Percentiles rank a stretch among this genome's conserved stretches.
phyloP scores from a whole-genome alignment of 768 basidiomycete genomes.

The Floccularia luteovirens region DNA sequence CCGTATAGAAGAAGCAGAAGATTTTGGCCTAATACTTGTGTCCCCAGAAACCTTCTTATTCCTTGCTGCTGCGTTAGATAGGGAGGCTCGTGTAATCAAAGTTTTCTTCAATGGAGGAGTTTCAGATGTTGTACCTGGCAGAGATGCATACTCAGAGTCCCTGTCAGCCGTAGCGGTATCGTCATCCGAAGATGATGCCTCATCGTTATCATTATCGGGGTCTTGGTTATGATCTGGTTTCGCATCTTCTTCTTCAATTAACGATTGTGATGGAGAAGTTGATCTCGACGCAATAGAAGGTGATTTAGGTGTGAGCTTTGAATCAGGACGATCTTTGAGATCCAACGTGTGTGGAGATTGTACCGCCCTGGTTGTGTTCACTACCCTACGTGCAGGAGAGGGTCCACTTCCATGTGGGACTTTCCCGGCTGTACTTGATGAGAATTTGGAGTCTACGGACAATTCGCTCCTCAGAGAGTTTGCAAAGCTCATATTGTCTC shows the following conservation, averaged over 20 bases:
- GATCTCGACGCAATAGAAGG: conserved; percentile 10
- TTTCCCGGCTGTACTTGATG: not conserved
- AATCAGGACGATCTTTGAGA: conserved; percentile 53
- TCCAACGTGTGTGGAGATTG: conserved; percentile 12
- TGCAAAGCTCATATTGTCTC: conserved; percentile 1
- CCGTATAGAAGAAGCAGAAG: conserved; percentile 25
- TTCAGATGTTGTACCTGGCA: conserved; percentile 3
- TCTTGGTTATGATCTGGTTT: conserved; percentile 9
- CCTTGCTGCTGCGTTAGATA: conserved; percentile 16
- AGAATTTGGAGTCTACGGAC: conserved; percentile 6
- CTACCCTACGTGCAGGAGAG: conserved; percentile 20
- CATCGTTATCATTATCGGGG: conserved; percentile 9
- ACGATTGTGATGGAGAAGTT: conserved; percentile 11
- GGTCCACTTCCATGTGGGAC: conserved; percentile 11
- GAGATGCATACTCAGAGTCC: conserved; percentile 1
- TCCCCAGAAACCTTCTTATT: conserved; percentile 3
- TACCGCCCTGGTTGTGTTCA: conserved; percentile 8
- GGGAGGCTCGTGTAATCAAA: conserved; percentile 18
- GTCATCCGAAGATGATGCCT: not conserved
- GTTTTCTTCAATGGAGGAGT: conserved; percentile 14
- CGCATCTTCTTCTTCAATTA: conserved; percentile 15
- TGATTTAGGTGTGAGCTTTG: conserved; percentile 55
- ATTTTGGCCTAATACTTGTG: conserved; percentile 14
- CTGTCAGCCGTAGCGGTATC: not conserved
- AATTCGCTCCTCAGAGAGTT: conserved; percentile 2